Percentiles rank a stretch among this genome's conserved stretches.
Conservation (phyloP, 108 stramenopile genomes). For the Conticribra weissflogii region DNA sequence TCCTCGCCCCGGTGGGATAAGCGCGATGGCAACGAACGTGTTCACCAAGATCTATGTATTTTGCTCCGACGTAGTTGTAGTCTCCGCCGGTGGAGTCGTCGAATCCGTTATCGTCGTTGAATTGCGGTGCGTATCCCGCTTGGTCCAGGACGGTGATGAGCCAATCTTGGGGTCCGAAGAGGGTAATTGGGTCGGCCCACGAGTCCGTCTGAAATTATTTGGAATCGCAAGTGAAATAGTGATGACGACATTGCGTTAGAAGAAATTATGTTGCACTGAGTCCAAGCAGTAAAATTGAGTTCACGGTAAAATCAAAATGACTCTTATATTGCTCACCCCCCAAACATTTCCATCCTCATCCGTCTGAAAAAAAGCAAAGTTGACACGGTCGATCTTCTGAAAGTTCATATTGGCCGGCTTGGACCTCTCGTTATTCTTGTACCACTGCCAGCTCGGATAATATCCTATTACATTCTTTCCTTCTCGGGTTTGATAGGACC, state of each 20-base stretch:
- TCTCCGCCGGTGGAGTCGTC: slow-evolving; percentile 19
- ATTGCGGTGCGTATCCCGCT: slow-evolving; percentile 47
- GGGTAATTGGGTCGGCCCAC: slow-evolving; percentile 37
- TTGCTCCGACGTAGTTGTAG: slow-evolving; percentile 39
- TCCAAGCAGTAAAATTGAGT: too few species aligned
- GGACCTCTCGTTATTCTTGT: slow-evolving; percentile 25
- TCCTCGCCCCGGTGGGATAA: slow-evolving; percentile 32
- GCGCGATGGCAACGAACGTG: slow-evolving; percentile 38
- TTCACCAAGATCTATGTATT: slow-evolving; percentile 36
- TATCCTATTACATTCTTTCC: slow-evolving; percentile 35
- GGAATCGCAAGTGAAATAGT: too few species aligned
- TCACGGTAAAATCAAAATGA: background rate
- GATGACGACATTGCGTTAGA: too few species aligned
- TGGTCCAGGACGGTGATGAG: slow-evolving; percentile 14
- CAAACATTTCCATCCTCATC: slow-evolving; percentile 35
- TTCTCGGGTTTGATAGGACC: slow-evolving; percentile 17
- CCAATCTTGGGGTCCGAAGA: slow-evolving; percentile 53
- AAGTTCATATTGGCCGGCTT: slow-evolving; percentile 38
- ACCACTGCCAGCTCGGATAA: slow-evolving; percentile 42
- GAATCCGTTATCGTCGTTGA: slow-evolving; percentile 51
- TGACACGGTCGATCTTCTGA: slow-evolving; percentile 26
- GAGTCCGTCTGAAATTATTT: slow-evolving; percentile 33
- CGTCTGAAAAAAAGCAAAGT: slow-evolving; percentile 35
- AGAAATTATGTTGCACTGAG: too few species aligned
- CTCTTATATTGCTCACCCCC: slow-evolving; percentile 9